Evolutionary conservation across 2,329 filamentous ascomycete species (phyloP).

Genomic region (Aspergillus sp.): DNA sequence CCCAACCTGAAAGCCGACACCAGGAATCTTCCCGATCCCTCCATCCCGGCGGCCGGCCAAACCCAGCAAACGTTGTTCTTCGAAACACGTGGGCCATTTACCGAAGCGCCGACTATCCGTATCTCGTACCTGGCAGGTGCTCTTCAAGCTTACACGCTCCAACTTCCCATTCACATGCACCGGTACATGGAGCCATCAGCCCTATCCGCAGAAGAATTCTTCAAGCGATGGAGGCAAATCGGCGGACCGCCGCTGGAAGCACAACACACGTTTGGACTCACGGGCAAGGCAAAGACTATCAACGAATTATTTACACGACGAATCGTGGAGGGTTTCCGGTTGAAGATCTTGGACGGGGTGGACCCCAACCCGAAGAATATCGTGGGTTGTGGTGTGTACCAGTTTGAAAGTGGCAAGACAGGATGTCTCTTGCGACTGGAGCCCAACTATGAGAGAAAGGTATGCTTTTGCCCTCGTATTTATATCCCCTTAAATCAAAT

Average conservation of each 20-base stretch:
- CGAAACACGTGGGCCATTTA: slow-evolving; percentile 76
- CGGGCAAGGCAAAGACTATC: slow-evolving; percentile 58
- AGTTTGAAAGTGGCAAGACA: slow-evolving; percentile 77
- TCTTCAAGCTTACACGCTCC: slow-evolving; percentile 84
- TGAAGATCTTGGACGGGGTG: slow-evolving; percentile 78
- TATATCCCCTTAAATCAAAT: neutral
- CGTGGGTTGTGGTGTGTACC: slow-evolving; percentile 80
- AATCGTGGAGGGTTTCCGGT: slow-evolving; percentile 79
- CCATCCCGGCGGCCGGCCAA: slow-evolving; percentile 68
- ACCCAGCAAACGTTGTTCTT: slow-evolving; percentile 94
- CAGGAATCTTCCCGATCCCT: slow-evolving; percentile 82
- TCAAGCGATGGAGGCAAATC: slow-evolving; percentile 99
- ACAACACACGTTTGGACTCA: slow-evolving; percentile 76
- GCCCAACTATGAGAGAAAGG: slow-evolving; percentile 87
- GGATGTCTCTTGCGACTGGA: slow-evolving; percentile 90
- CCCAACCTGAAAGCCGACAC: slow-evolving; percentile 76
- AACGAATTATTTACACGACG: slow-evolving; percentile 66
- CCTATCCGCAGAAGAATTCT: slow-evolving; percentile 86
- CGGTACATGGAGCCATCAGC: slow-evolving; percentile 96
- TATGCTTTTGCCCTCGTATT: slow-evolving; percentile 44
- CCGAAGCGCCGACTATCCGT: slow-evolving; percentile 77
- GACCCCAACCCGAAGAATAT: slow-evolving; percentile 93
- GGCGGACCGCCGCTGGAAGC: slow-evolving; percentile 81
- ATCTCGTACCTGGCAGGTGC: slow-evolving; percentile 93
- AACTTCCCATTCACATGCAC: slow-evolving; percentile 81